Evolutionary conservation across 192 early-diverging fungal species (phyloP), one percentile per base, ranked within the genome.

Genomic region (Backusella tarrabulga): DNA sequence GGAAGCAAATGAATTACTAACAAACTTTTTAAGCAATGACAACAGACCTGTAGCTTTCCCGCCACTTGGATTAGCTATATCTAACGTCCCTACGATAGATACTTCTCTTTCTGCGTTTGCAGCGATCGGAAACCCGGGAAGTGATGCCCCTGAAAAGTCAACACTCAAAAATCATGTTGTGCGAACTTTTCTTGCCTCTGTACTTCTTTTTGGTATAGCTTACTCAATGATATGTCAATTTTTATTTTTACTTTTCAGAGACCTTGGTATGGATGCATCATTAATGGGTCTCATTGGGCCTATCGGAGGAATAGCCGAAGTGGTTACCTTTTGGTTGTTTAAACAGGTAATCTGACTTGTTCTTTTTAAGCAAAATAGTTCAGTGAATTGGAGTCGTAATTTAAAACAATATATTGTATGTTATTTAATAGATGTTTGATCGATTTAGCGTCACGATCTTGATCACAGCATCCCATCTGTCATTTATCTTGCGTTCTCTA

Each of bases 301-400:
- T 36, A 23, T 82, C 36, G 78, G 81, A n/a, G 77, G 78, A 14
- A 11, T 79, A 19, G 70, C 81, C 1, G 81, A 82, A 74, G 68
- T 82, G 40, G 72, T 79, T 29, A 79, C 80, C 32, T 84, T 84
- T 68, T 84, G 74, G 63, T 42, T 81, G 29, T 84, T 80, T 15
- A 84, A 81, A 76, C 70, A 80, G 74, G 83, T 84, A 80, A 76
- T 32, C 26, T 34, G n/a, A 46, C 56, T 14, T 23, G 3, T 26
- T 63, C 56, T 23, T 29, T 63, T 63, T 63, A 70, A 21, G 68
- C 35, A 70, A 69, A 70, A 41, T 40, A 36, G 21, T 21, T 36
- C 35, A 40, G 17, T 38, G 38, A 41, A 41, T 26, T 40, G 38
- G 21, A 70, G 34, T 40, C n/a, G 36, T 36, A 69, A 69, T 36